These are phyloP conservation scores for Cyberlindnera maritima DNA, from an alignment of 805 yeast species.

Conservation along the genomic window DNA sequence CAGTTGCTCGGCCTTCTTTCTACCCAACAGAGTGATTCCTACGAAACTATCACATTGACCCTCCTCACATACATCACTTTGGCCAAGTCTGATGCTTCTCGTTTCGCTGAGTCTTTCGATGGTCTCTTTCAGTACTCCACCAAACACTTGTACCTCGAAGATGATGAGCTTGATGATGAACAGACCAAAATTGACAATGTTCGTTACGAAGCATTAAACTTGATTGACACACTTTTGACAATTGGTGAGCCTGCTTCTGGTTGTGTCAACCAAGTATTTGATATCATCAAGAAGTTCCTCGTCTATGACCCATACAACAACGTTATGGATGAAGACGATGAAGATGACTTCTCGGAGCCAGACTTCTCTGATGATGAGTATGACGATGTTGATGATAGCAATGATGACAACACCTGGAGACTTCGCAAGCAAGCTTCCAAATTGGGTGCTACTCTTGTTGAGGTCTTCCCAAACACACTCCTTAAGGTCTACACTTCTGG, in stretches of 20 bases:
- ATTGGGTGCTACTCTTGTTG: constrained; percentile 39
- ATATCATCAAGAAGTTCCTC: constrained; percentile 32
- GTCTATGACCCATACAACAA: constrained; percentile 46
- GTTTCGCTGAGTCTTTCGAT: constrained; percentile 23
- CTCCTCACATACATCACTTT: constrained; percentile 25
- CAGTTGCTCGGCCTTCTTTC: constrained; percentile 20
- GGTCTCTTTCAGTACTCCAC: constrained; percentile 25
- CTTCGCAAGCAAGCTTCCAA: constrained; percentile 52
- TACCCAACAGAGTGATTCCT: constrained; percentile 18
- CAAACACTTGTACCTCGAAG: constrained; percentile 27
- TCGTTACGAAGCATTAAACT: constrained; percentile 47
- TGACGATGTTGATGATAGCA: constrained; percentile 36
- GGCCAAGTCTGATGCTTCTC: constrained; percentile 28
- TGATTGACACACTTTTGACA: constrained; percentile 40
- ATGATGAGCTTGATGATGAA: constrained; percentile 36
- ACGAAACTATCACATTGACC: constrained; percentile 21
- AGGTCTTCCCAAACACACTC: constrained; percentile 35
- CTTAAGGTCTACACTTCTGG: constrained; percentile 32
- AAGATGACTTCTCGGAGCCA: constrained; percentile 41
- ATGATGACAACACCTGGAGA: constrained; percentile 60
- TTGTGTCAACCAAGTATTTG: constrained; percentile 29
- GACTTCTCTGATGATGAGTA: constrained; percentile 43
- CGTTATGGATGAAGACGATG: constrained; percentile 33
- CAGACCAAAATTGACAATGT: constrained; percentile 42
- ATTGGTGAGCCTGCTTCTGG: constrained; percentile 34